Percentiles rank a stretch among this genome's conserved stretches.
Conservation (phyloP, 768 basidiomycete genomes). For the Panellus pusillus region DNA sequence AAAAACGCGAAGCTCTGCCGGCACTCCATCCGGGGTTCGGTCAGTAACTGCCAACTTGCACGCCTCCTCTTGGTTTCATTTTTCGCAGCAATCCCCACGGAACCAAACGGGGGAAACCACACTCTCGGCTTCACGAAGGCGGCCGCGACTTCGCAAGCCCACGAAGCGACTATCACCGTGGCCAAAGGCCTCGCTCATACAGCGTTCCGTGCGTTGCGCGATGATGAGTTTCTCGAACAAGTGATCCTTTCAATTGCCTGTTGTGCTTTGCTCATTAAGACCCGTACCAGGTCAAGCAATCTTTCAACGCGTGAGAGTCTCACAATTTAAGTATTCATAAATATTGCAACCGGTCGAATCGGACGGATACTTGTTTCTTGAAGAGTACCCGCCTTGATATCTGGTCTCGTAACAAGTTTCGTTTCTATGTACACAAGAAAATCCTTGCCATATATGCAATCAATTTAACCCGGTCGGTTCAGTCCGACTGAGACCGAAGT, state of each 20-base stretch:
- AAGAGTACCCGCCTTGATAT: no score
- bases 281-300: conserved; percentile 12
- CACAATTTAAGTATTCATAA: conserved; percentile 8
- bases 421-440: no score
- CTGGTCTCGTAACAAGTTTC: no score
- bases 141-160: conserved; percentile 61
- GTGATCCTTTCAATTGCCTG: conserved; percentile 34
- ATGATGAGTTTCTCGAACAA: conserved; percentile 55
- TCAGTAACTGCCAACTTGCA: conserved; percentile 28
- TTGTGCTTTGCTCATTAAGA: neutral
- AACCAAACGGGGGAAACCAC: conserved; percentile 72
- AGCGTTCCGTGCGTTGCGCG: conserved; percentile 58
- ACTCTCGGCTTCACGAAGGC: conserved; percentile 65
- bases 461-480: no score
- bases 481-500: no score
- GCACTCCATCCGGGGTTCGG: conserved; percentile 65
- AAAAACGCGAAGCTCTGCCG: conserved; percentile 48
- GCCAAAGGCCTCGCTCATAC: conserved; percentile 64
- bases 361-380: no score
- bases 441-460: no score
- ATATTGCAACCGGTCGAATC: conserved; percentile 1
- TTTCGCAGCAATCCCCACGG: conserved; percentile 66
- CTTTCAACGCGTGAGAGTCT: conserved; percentile 8
- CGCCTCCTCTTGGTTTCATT: neutral
- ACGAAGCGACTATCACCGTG: conserved; percentile 54